Percentiles rank a stretch among this genome's conserved stretches.
phyloP scores from a whole-genome alignment of 345 rosid genomes.

The Gossypium arboreum region DNA sequence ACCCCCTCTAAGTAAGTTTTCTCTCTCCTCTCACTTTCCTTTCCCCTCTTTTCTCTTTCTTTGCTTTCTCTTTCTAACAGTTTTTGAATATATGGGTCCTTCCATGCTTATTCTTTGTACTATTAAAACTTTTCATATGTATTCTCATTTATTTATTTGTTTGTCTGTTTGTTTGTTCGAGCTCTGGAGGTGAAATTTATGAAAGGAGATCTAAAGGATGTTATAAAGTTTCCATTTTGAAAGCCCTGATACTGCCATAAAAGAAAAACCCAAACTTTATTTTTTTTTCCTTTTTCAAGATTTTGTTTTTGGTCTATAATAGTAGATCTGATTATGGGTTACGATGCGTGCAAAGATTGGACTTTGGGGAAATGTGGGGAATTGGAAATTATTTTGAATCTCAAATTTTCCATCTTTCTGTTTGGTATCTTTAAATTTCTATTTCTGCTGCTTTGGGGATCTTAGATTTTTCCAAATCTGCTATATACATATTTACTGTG shows the following conservation, averaged over 20 bases:
- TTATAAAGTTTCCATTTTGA: conserved; percentile 19
- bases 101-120: conserved; percentile 27
- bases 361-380: conserved; percentile 16
- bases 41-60: conserved; percentile 30
- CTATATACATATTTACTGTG: background rate
- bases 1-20: conserved; percentile 72
- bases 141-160: background rate
- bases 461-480: conserved; percentile 10
- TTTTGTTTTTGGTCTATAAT: background rate
- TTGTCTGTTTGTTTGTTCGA: background rate
- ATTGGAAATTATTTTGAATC: conserved; percentile 13
- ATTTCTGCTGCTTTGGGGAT: conserved; percentile 5
- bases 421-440: conserved; percentile 19
- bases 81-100: conserved; percentile 61
- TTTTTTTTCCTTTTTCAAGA: background rate
- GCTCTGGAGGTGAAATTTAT: conserved; percentile 17
- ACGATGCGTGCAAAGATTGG: conserved; percentile 17
- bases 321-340: conserved; percentile 35
- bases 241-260: background rate
- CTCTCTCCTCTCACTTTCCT: conserved; percentile 65
- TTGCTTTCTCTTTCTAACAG: conserved; percentile 38
- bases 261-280: background rate
- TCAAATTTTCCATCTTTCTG: conserved; percentile 9
- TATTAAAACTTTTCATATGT: conserved; percentile 23
- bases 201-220: conserved; percentile 19